Evolutionary conservation across 805 yeast species (phyloP), one percentile per base, ranked within the genome.

Genomic region (Kodamaea nitidulidarum): DNA sequence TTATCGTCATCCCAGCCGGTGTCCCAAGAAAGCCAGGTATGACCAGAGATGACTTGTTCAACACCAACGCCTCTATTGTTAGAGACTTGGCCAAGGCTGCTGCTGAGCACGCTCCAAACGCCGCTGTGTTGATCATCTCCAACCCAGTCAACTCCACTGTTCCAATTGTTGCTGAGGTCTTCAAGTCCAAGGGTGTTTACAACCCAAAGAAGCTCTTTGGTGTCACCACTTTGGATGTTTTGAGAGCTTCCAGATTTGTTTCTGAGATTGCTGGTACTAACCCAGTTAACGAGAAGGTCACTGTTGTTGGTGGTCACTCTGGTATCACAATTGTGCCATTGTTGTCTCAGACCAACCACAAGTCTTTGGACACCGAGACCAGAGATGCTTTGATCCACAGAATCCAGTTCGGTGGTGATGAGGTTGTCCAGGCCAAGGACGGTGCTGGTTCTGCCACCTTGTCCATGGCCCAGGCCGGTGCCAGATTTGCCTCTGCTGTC

Each of bases 21-120:
- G 95, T 90, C 43, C 97, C 95, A 74, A 86, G 95, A 80, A 90
- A 88, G 75, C 97, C 97, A 52, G 97, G 97, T 67, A 90, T 90
- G 97, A 87, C 96, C 60, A 85, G 97, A 76, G 97, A 90, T 65
- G 97, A 90, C 63, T 75, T 90, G 57, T 90, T 90, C 82, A 83
- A 86, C 75, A 90, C 95, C 73, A 90, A 90, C 61, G 97, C 97
- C 38, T 83, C 95, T 38, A 90, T 90, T 65, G 96, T 90, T 48
- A 81, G 93, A 63, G 96, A 86, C 67, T 76, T 90, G 65, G 95
- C 95, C 61, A 74, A 81, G 67, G 84, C 88, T 39, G 78, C 78
- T 54, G 95, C 95, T 46, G 86, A 84, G 50, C 61, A 73, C 65
- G 76, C 85, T 50, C 96, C 96, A 60, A 76, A 85, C 54, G 96